Base-by-base conservation (phyloP, 371 early-diverging fungal species). In the Rhizomucor pusillus region DNA sequence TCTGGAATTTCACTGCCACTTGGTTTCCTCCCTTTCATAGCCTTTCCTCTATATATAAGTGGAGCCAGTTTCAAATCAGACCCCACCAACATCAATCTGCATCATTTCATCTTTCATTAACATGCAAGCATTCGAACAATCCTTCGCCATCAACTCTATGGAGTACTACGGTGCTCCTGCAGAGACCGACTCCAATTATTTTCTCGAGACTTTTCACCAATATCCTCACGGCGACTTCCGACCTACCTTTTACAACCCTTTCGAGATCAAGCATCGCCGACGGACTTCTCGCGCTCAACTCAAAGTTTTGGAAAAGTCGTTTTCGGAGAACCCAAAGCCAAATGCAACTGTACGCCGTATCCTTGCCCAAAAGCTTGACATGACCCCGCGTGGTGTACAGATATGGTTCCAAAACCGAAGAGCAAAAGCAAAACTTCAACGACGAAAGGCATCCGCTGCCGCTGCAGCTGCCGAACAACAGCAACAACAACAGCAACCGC, bases 401-500 rank as follows among this genome's bases (percentile, higher is more conserved):
- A 90, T 97, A 52, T 97, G 99, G 99, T 98, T 98, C 73, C 99
- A 98, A 70, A 98, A 98, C 77, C 84, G 94, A 53, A 82, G 99
- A 50, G 95, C 95, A 41, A 97, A 95, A 73, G 75, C 69, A 33
- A 75, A 75, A 41, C 33, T 67, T 40, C 62, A 67, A 37, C 57
- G 63, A 49, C 57, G 65, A 48, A 69, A 58, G 54, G 41, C 60
- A 37, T 33, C 54, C 13, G 47, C 47, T 39, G 19, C 35, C 33
- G 25, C 40, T 29, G 47, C 19, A 22, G 37, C 33, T 45, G 54
- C 25, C 16, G 39, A 44, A n/a, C 39, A 50, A 37, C 7, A 53
- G 4, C 50, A 51, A 41, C 53, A 47, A 47, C 47, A 51, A 22
- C 35, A 29, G 23, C 52, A 44, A 50, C 13, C 11, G 24, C 19